Base-by-base conservation (phyloP, 345 rosid genomes). In the Ceriops tagal region DNA sequence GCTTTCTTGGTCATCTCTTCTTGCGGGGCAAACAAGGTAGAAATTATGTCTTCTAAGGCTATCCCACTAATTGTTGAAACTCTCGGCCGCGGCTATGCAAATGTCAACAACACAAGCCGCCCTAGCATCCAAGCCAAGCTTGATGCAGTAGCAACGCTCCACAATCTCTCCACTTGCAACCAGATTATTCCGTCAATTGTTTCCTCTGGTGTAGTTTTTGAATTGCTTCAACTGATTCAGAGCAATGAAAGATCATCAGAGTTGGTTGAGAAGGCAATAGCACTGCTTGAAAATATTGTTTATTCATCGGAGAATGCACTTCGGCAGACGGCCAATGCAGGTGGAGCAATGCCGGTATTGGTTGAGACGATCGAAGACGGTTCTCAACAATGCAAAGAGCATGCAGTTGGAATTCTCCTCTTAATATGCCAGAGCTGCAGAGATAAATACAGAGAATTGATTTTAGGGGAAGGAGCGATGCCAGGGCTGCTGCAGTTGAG, bases 311-410 rank as follows among this genome's bases (percentile, higher is more conserved):
- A 79, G 56, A 72, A 61, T 5, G 90, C 88, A 0, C 56, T 86
- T 0, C 35, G 20, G 3, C 83, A 83, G 58, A 71, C 72, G 1
- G 80, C 78, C 1, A 46, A 75, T 46, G 71, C 76, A n/a, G 49
- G 68, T 6, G 85, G 88, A 4, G 87, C 84, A 6, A 87, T 88
- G 5, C 80, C 68, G n/a, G 83, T 86, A 1, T 20, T 90, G 31
- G 97, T 93, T 2, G 93, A 91, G 84, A 81, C 66, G 52, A 79
- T 93, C 0, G 98, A 91, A 82, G 97, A 93, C 37, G 97, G 97
- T 19, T 79, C 92, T 8, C 61, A 30, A 0, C 86, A 81, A 16
- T 81, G 92, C 64, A 84, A 83, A 78, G 97, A 91, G 75, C 87
- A 89, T 16, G 96, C 97, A 0, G 93, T 80, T 39, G 90, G 85